Percentiles rank a stretch among this genome's conserved stretches.
Evolutionary conservation across 179 eudicot species (phyloP).

Genomic region (Silene noctiflora): DNA sequence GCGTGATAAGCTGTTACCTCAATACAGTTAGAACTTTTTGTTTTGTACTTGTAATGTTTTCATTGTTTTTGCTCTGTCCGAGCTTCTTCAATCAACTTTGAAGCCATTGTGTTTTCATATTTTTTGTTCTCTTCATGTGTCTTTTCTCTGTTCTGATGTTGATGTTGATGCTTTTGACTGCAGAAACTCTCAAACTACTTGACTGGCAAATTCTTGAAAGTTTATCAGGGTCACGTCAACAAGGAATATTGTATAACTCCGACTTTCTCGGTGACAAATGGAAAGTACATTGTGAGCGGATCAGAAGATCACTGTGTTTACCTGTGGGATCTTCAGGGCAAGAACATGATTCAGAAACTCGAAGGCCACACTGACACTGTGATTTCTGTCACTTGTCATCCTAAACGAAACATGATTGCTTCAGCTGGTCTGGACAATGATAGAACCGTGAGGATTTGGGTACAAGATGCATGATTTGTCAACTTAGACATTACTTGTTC

Average conservation of each 20-base stretch:
- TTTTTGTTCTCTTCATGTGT: background rate
- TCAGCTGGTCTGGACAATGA: constrained; percentile 81
- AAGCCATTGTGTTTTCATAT: background rate
- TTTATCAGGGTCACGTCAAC: constrained; percentile 68
- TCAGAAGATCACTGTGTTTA: constrained; percentile 84
- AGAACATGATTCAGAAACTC: constrained; percentile 69
- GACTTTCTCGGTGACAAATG: constrained; percentile 79
- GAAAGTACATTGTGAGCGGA: constrained; percentile 86
- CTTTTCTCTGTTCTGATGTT: background rate
- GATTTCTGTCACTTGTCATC: constrained; percentile 80
- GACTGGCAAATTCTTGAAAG: constrained; percentile 70
- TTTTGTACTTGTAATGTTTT: too few species aligned
- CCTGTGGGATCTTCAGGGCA: constrained; percentile 89
- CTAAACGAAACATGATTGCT: constrained; percentile 67
- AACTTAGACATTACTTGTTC: background rate
- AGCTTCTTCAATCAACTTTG: background rate
- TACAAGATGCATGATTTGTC: constrained; percentile 44
- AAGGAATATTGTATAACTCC: constrained; percentile 59
- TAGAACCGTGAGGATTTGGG: constrained; percentile 77
- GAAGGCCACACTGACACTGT: constrained; percentile 92
- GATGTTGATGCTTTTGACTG: constrained; percentile 19
- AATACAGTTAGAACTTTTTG: too few species aligned
- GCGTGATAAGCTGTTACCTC: too few species aligned
- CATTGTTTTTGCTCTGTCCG: background rate
- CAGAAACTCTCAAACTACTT: constrained; percentile 88